Conservation (phyloP, 2,329 filamentous ascomycete genomes). For the Aspergillus phoenicis region DNA sequence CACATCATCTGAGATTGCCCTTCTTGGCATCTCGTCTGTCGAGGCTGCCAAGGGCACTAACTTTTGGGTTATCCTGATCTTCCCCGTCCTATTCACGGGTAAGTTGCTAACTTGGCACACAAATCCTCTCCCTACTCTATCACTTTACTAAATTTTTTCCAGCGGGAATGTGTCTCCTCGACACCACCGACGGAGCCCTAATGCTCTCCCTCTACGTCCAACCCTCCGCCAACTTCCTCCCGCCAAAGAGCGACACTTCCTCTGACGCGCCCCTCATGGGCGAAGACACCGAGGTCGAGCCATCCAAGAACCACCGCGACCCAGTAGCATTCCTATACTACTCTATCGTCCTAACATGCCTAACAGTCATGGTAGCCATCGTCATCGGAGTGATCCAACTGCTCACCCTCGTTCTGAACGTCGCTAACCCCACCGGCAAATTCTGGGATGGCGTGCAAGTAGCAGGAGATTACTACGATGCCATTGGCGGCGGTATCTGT, state of each 20-base stretch:
- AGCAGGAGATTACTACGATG: slow-evolving; percentile 78
- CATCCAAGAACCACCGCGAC: slow-evolving; percentile 64
- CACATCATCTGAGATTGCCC: slow-evolving; percentile 89
- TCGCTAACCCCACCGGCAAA: slow-evolving; percentile 69
- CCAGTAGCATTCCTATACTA: slow-evolving; percentile 92
- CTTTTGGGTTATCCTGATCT: slow-evolving; percentile 92
- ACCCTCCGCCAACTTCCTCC: slow-evolving; percentile 45
- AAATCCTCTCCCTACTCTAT: background rate
- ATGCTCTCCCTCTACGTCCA: slow-evolving; percentile 92
- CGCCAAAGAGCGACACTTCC: slow-evolving; percentile 27
- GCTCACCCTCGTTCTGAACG: slow-evolving; percentile 74
- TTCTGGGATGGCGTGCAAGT: slow-evolving; percentile 89
- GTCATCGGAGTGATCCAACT: slow-evolving; percentile 87
- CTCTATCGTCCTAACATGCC: slow-evolving; percentile 79
- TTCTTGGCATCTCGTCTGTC: slow-evolving; percentile 86
- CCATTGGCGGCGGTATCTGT: slow-evolving; percentile 84
- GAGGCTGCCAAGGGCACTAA: slow-evolving; percentile 83
- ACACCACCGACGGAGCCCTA: slow-evolving; percentile 87
- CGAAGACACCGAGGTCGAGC: slow-evolving; percentile 23
- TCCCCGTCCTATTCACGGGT: slow-evolving; percentile 86
- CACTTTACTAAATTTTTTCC: background rate
- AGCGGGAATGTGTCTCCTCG: slow-evolving; percentile 93
- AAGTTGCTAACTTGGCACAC: slow-evolving; percentile 27
- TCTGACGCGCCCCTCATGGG: slow-evolving; percentile 21
- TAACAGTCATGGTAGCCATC: slow-evolving; percentile 81